Percentiles rank a stretch among this genome's conserved stretches.
phyloP scores from a whole-genome alignment of 768 basidiomycete species.

The Leccinum boreale region DNA sequence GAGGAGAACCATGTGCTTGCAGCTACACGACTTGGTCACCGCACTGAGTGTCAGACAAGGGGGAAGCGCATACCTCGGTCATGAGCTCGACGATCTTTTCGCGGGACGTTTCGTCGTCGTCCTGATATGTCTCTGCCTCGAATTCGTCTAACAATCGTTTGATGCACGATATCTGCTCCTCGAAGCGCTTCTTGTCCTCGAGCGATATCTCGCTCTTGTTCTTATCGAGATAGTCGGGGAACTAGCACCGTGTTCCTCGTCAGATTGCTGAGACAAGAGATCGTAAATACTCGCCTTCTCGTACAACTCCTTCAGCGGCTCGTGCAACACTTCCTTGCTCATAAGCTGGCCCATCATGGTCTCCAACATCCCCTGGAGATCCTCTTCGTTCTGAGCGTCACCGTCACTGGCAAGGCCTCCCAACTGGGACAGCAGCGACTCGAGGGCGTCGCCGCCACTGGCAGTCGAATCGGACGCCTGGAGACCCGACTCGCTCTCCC shows the following conservation, averaged over 20 bases:
- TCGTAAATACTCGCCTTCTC: conserved; percentile 19
- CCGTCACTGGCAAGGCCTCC: conserved; percentile 21
- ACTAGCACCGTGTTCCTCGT: conserved; percentile 43
- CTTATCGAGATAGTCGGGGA: conserved; percentile 69
- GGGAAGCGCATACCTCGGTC: conserved; percentile 52
- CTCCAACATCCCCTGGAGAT: conserved; percentile 69
- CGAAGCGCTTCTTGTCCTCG: conserved; percentile 62
- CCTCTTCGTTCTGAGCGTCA: conserved; percentile 41
- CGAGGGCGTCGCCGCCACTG: conserved; percentile 37
- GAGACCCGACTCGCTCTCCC: conserved; percentile 54
- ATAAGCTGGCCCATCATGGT: conserved; percentile 45
- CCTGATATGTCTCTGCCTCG: conserved; percentile 56
- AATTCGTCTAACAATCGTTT: conserved; percentile 61
- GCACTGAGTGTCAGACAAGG: neutral
- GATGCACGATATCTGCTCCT: conserved; percentile 57
- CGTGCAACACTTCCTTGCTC: conserved; percentile 55
- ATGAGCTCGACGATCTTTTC: conserved; percentile 63
- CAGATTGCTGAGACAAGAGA: neutral
- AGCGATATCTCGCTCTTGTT: conserved; percentile 50
- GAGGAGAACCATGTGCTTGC: conserved; percentile 76
- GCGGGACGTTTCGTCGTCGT: conserved; percentile 46
- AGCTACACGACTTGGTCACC: conserved; percentile 29
- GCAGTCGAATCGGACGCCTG: conserved; percentile 16
- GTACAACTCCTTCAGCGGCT: conserved; percentile 75
- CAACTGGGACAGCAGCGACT: conserved; percentile 52